Conservation (phyloP, 164 flowering plant species). For the Litsea cubeba region DNA sequence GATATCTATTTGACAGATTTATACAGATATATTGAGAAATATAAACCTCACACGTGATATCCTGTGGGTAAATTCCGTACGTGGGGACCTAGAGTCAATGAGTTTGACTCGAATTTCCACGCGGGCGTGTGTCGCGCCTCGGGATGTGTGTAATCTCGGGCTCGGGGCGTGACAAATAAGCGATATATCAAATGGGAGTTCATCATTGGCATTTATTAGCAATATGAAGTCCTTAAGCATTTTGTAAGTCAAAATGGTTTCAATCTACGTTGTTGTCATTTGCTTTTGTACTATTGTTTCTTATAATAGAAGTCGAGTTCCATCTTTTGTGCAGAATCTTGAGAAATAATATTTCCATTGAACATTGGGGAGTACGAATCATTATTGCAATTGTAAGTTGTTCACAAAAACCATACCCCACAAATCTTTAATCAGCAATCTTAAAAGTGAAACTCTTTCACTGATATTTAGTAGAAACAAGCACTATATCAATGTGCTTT, state of each 20-base stretch:
- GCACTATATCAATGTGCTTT: too few species aligned
- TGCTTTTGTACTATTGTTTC: neutral
- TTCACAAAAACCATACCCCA: neutral
- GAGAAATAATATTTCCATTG: conserved; percentile 62
- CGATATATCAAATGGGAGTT: conserved; percentile 58
- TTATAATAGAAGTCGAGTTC: neutral
- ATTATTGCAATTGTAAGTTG: conserved; percentile 51
- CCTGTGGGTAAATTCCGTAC: too few species aligned
- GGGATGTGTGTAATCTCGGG: too few species aligned
- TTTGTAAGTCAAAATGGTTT: conserved; percentile 30
- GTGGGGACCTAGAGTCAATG: too few species aligned
- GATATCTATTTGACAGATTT: too few species aligned
- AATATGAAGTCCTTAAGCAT: conserved; percentile 43
- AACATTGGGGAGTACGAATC: conserved; percentile 39
- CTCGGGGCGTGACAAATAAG: too few species aligned
- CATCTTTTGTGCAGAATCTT: conserved; percentile 38
- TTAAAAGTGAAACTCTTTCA: too few species aligned
- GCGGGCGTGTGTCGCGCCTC: too few species aligned
- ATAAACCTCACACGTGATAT: too few species aligned
- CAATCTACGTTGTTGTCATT: neutral
- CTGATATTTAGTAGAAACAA: too few species aligned
- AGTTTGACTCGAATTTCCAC: too few species aligned
- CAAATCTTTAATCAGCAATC: neutral
- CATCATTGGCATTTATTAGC: conserved; percentile 49
- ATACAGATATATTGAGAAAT: too few species aligned